Evolutionary conservation across 345 rosid species (phyloP).

Genomic region (Eucalyptus shirleyi): DNA sequence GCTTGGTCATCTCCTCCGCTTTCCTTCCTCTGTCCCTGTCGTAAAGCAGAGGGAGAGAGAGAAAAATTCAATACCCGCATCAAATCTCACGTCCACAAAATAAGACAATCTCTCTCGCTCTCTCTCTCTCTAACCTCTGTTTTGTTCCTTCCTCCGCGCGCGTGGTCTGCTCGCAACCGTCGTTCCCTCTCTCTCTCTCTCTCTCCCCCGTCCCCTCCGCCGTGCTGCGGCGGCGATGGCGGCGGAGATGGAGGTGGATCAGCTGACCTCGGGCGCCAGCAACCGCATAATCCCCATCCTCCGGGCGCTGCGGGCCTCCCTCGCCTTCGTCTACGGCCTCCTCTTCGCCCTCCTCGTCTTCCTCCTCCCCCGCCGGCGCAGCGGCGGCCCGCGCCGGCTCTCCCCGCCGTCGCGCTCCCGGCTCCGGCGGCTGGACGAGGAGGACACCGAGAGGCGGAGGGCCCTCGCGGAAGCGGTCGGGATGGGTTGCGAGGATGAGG

Average conservation of each 20-base stretch:
- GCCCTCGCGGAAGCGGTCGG: conserved; percentile 67
- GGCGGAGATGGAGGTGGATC: conserved; percentile 70
- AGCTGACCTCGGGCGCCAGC: conserved; percentile 92
- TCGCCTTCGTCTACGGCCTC: conserved; percentile 37
- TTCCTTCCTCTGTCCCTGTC: not conserved
- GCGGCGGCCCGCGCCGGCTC: not conserved
- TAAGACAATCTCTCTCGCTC: not conserved
- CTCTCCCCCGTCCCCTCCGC: not conserved
- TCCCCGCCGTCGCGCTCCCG: conserved; percentile 13
- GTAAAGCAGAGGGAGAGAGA: not conserved
- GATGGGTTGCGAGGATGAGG: conserved; percentile 34
- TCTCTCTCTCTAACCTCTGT: not conserved
- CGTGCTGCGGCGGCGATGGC: not conserved
- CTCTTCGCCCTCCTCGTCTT: conserved; percentile 43
- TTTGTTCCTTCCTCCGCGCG: not conserved
- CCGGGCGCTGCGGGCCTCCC: conserved; percentile 25
- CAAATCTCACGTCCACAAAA: not conserved
- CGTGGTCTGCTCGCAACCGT: not conserved
- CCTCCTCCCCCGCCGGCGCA: conserved; percentile 53
- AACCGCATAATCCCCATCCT: conserved; percentile 83
- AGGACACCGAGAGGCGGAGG: conserved; percentile 73
- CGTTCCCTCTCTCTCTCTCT: not conserved
- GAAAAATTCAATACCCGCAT: not conserved
- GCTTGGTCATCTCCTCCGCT: not conserved
- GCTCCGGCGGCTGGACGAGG: conserved; percentile 63